phyloP scores from a whole-genome alignment of 208 protist species.

The Histomonas meleagridis region DNA sequence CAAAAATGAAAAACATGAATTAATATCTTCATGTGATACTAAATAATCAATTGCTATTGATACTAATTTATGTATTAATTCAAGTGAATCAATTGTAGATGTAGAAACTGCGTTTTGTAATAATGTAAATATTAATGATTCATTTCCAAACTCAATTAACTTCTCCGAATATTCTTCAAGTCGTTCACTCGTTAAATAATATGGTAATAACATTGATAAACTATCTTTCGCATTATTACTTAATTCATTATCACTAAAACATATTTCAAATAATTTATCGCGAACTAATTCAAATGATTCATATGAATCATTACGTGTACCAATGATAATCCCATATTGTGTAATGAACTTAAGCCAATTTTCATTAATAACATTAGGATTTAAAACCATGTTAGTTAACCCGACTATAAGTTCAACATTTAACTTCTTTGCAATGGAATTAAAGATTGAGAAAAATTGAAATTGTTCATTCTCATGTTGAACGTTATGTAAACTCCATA shows the following conservation, averaged over 20 bases:
- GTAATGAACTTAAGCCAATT: neutral
- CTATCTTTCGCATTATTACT: no score
- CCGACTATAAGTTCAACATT: neutral
- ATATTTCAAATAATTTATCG: neutral
- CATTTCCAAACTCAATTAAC: no score
- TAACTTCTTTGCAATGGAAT: neutral
- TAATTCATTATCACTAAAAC: no score
- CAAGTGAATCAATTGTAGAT: no score
- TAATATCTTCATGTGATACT: neutral
- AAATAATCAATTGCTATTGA: neutral
- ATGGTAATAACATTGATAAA: no score
- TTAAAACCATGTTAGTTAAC: neutral
- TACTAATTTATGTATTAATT: neutral
- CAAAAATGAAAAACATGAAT: neutral
- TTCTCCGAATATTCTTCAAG: no score
- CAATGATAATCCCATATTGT: neutral
- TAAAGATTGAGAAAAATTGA: neutral
- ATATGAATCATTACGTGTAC: neutral
- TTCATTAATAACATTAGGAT: neutral
- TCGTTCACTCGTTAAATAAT: no score
- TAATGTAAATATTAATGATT: no score
- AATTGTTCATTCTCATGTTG: neutral
- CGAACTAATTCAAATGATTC: neutral
- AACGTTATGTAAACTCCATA: neutral
- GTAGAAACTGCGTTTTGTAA: no score